phyloP scores from a whole-genome alignment of 805 yeast species.

The Yarrowia keelungensis region DNA sequence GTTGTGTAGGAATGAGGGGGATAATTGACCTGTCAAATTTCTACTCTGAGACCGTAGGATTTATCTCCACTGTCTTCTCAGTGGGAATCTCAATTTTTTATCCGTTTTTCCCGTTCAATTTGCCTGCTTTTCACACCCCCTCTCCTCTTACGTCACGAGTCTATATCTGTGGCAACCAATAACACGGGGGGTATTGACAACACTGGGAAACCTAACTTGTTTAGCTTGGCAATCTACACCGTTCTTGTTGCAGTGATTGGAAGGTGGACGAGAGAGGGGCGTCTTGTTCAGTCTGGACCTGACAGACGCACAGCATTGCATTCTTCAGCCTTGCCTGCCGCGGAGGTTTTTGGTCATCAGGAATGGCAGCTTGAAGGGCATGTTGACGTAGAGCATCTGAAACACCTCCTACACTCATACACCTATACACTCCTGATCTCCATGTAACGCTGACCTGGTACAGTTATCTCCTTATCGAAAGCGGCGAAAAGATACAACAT shows the following conservation, averaged over 20 bases:
- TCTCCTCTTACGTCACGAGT: not conserved
- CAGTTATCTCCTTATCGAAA: constrained; percentile 1
- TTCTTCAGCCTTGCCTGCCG: not conserved
- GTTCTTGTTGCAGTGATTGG: not conserved
- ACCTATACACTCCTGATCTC: not conserved
- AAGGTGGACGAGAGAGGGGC: constrained; percentile 4
- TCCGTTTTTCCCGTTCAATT: too few species aligned
- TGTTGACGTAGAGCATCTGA: too few species aligned
- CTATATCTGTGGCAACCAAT: constrained; percentile 9
- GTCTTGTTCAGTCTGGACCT: not conserved
- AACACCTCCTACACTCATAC: too few species aligned
- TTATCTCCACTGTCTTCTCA: not conserved
- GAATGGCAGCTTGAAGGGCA: too few species aligned
- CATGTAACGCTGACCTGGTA: not conserved
- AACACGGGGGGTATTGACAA: constrained; percentile 6
- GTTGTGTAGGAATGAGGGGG: not conserved
- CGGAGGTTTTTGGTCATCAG: too few species aligned
- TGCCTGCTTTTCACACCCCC: not conserved
- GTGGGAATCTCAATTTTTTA: too few species aligned
- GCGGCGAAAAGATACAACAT: constrained; percentile 1
- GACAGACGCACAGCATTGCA: not conserved
- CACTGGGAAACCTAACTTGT: not conserved
- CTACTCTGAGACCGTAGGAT: too few species aligned
- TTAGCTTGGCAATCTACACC: constrained; percentile 14
- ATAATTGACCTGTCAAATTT: too few species aligned